These are phyloP conservation scores for Conticribra guillardii DNA, from an alignment of 108 stramenopile genomes.

Conservation along the genomic window DNA sequence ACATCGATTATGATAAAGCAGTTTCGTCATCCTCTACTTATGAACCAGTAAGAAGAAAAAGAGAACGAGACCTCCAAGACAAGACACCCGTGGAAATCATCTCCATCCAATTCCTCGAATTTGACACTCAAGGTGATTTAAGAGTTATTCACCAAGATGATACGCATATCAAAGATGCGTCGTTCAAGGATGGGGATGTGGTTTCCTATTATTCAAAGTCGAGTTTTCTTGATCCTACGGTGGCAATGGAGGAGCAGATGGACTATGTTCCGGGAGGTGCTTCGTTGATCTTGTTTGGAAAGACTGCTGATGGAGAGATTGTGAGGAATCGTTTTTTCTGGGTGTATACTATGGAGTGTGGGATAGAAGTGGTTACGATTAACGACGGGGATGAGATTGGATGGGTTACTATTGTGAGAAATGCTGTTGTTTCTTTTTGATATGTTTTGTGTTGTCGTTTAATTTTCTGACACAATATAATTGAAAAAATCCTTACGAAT, in stretches of 20 bases:
- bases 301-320: constrained; percentile 32
- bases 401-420: constrained; percentile 46
- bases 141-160: constrained; percentile 37
- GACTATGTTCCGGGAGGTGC: constrained; percentile 40
- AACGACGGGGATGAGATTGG: constrained; percentile 43
- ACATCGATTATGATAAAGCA: neutral
- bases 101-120: constrained; percentile 46
- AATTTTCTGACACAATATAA: too few relatives aligned
- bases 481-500: too few relatives aligned
- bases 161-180: constrained; percentile 10
- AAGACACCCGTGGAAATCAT: constrained; percentile 26
- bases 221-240: constrained; percentile 29
- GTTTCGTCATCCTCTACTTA: too few relatives aligned
- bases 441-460: neutral
- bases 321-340: constrained; percentile 48
- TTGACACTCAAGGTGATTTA: constrained; percentile 17
- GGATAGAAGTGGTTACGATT: constrained; percentile 19
- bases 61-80: neutral
- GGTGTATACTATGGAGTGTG: constrained; percentile 50
- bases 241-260: constrained; percentile 42
- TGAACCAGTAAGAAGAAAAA: neutral
- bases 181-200: constrained; percentile 8
- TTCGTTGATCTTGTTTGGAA: constrained; percentile 32
- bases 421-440: neutral
- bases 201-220: constrained; percentile 34